A percentile compares a stretch with the other conserved stretches of the same genome.
Evolutionary conservation across 495 filamentous ascomycete genomes (phyloP).

Genomic region (Tuber microsphaerosporum): DNA sequence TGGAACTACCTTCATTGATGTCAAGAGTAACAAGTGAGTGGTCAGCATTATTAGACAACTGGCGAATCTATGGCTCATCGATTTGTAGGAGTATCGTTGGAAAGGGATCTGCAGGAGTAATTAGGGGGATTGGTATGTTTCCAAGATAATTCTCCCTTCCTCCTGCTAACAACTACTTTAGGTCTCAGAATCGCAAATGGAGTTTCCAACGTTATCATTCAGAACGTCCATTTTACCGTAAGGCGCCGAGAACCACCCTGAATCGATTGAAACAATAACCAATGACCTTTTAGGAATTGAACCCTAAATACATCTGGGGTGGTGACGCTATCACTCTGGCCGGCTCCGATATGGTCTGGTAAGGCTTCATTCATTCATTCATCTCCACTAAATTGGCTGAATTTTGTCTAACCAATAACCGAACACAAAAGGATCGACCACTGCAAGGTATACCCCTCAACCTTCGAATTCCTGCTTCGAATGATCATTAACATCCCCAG

Average conservation of each 20-base stretch:
- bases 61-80: not conserved
- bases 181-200: slow-evolving; percentile 43
- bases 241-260: not conserved
- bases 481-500: slow-evolving; percentile 25
- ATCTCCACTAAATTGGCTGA: not conserved
- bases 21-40: slow-evolving; percentile 42
- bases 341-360: slow-evolving; percentile 41
- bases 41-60: not conserved
- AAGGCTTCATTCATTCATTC: not conserved
- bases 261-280: slow-evolving; percentile 8
- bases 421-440: slow-evolving; percentile 40
- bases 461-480: not conserved
- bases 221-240: slow-evolving; percentile 35
- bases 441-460: slow-evolving; percentile 43
- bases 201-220: slow-evolving; percentile 43
- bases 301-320: slow-evolving; percentile 45
- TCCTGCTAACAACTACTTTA: not conserved
- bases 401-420: not conserved
- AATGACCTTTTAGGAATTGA: slow-evolving; percentile 39
- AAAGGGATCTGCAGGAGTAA: slow-evolving; percentile 42
- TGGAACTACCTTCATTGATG: slow-evolving; percentile 39
- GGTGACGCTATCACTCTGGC: slow-evolving; percentile 44
- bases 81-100: slow-evolving; percentile 35
- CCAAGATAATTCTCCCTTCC: not conserved
- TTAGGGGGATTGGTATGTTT: slow-evolving; percentile 39